These are phyloP conservation scores for Epichloe amarillans DNA, from an alignment of 2,329 filamentous ascomycete genomes.

Conservation along the genomic window DNA sequence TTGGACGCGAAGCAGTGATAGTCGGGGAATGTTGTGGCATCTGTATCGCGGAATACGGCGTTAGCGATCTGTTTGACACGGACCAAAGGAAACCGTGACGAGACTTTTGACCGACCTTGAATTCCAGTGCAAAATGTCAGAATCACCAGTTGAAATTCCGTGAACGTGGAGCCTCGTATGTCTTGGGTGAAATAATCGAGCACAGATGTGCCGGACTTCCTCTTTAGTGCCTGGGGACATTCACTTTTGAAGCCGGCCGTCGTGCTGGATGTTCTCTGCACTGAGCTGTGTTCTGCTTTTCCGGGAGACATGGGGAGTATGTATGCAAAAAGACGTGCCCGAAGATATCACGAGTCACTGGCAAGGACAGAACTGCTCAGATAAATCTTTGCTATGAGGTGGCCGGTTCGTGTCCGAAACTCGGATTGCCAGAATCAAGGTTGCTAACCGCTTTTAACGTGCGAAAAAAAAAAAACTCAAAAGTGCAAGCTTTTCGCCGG, in stretches of 20 bases:
- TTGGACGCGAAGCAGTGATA: constrained; percentile 52
- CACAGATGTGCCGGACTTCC: background rate
- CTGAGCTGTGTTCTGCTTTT: background rate
- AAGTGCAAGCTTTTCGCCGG: background rate
- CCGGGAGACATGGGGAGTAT: background rate
- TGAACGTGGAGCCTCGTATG: constrained; percentile 26
- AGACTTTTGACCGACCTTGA: constrained; percentile 23
- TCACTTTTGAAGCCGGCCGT: background rate
- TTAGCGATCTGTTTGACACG: background rate
- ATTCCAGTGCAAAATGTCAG: constrained; percentile 38
- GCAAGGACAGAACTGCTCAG: background rate
- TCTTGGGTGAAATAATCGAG: constrained; percentile 13
- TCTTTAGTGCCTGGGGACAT: background rate
- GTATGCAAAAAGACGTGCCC: background rate
- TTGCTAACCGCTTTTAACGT: no score
- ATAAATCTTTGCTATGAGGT: background rate
- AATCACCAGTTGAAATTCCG: constrained; percentile 31
- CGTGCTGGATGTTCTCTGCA: background rate
- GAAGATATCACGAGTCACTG: background rate
- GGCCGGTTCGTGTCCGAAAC: background rate
- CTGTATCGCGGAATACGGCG: constrained; percentile 13
- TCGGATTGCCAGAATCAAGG: background rate
- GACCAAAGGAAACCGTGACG: background rate
- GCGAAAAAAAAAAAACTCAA: no score
- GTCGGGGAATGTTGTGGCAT: constrained; percentile 46